Conservation (phyloP, 1,284 basidiomycete genomes). For the Ceratobasidium sp. region DNA sequence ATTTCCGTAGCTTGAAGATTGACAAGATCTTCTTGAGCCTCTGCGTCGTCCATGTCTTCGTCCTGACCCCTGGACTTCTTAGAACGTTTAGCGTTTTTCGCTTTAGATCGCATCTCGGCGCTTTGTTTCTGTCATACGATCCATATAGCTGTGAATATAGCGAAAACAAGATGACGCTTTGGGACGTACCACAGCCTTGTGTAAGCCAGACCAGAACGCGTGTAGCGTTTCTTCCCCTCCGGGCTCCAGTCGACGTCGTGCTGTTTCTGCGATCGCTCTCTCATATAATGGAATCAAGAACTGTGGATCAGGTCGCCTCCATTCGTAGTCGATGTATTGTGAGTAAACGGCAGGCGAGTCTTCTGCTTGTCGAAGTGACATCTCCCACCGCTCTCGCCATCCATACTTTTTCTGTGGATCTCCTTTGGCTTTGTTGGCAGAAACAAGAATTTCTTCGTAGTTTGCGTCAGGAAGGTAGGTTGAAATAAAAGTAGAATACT, state of each 20-base stretch:
- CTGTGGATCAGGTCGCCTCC: constrained; percentile 73
- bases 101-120: constrained; percentile 30
- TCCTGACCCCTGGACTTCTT: constrained; percentile 29
- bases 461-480: constrained; percentile 75
- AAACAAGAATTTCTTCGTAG: constrained; percentile 82
- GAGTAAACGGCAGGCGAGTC: constrained; percentile 72
- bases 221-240: constrained; percentile 71
- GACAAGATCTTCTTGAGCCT: constrained; percentile 24
- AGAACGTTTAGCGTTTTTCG: constrained; percentile 26
- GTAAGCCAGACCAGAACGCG: constrained; percentile 74
- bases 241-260: constrained; percentile 52
- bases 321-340: constrained; percentile 74
- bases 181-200: constrained; percentile 66
- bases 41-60: constrained; percentile 38
- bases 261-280: constrained; percentile 80
- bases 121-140: neutral
- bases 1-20: constrained; percentile 22
- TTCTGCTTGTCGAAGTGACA: constrained; percentile 66
- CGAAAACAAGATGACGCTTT: constrained; percentile 52
- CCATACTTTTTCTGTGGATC: constrained; percentile 70
- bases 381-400: constrained; percentile 73
- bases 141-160: constrained; percentile 13
- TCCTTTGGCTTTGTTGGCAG: constrained; percentile 76
- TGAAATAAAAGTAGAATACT: constrained; percentile 90
- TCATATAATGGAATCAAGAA: constrained; percentile 78